These are phyloP conservation scores for Amanita exitialis DNA, from an alignment of 768 basidiomycete species.

Conservation along the genomic window DNA sequence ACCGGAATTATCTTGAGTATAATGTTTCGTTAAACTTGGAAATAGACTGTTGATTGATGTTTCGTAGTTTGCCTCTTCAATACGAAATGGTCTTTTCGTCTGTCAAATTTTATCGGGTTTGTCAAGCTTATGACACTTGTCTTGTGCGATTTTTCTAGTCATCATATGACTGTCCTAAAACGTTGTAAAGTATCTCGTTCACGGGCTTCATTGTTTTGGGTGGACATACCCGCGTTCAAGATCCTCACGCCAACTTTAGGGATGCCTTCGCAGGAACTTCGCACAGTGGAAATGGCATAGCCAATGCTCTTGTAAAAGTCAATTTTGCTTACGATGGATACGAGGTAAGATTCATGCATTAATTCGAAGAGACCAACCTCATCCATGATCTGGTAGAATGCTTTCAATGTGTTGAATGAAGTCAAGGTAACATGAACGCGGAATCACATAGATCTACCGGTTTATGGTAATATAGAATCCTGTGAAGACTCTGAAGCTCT, in stretches of 20 bases:
- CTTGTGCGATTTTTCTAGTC: constrained; percentile 13
- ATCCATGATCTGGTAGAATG: constrained; percentile 18
- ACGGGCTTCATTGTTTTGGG: constrained; percentile 53
- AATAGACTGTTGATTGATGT: background rate
- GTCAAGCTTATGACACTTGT: constrained; percentile 22
- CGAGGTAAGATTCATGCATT: constrained; percentile 16
- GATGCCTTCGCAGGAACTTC: constrained; percentile 49
- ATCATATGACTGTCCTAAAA: background rate
- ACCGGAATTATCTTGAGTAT: constrained; percentile 20
- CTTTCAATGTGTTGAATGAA: constrained; percentile 38
- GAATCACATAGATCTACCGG: background rate
- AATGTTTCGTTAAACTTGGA: background rate
- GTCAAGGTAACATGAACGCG: constrained; percentile 16
- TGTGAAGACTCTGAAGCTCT: constrained; percentile 33
- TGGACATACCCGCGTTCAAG: constrained; percentile 42
- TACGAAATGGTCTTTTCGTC: constrained; percentile 27
- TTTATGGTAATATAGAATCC: constrained; percentile 20
- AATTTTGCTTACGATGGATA: constrained; percentile 29
- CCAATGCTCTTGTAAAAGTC: constrained; percentile 26
- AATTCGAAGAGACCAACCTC: background rate
- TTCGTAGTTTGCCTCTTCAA: constrained; percentile 20
- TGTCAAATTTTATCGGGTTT: constrained; percentile 23
- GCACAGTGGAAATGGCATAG: constrained; percentile 33
- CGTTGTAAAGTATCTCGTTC: constrained; percentile 29
- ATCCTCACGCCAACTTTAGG: constrained; percentile 49